Base-by-base conservation (phyloP, 2,329 filamentous ascomycete genomes). In the Diaporthe humulicola region DNA sequence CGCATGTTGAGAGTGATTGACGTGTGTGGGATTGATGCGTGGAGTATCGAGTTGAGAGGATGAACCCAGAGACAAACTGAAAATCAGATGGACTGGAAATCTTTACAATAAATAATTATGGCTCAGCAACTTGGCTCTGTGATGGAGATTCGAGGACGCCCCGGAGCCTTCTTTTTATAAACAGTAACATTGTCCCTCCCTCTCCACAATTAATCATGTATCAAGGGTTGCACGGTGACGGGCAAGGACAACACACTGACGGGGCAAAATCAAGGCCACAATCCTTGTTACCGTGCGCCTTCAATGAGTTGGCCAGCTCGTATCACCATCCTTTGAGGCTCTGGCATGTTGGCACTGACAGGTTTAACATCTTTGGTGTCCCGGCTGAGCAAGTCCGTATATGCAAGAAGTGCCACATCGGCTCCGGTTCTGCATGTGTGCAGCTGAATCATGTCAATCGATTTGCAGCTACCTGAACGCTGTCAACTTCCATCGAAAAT, bases 1-100 rank as follows among this genome's bases (percentile, higher is more conserved):
- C 84, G 86, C 74, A 61, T 77, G 56, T 76, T 64, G 70, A 71
- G 40, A n/a, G 48, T 45, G 19, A 6, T 52, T 69, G 71, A 56
- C 28, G 17, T 60, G 69, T 72, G 48, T 64, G 56, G 15, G 25
- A 54, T 58, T 28, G 64, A 54, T 69, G n/a, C n/a, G 17, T 54
- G 8, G n/a, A 25, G 22, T 36, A 12, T 52, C 4, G 48, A 69
- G 48, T 54, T 54, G 64, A 69, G 60, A 66, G 48, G 48, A 69
- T 69, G 48, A 69, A 14, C n/a, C 48, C 64, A 40, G 45, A 40
- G 64, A 38, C 8, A 22, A 52, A 54, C 15, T 54, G 33, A 38
- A 28, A 33, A 40, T 40, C 48, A 69, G 45, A 28, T 54, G 64
- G 64, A 50, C 25, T 69, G 64, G 33, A n/a, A 50, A 40, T n/a